Conservation (phyloP, 2,329 filamentous ascomycete genomes). For the Alternaria arbusti region DNA sequence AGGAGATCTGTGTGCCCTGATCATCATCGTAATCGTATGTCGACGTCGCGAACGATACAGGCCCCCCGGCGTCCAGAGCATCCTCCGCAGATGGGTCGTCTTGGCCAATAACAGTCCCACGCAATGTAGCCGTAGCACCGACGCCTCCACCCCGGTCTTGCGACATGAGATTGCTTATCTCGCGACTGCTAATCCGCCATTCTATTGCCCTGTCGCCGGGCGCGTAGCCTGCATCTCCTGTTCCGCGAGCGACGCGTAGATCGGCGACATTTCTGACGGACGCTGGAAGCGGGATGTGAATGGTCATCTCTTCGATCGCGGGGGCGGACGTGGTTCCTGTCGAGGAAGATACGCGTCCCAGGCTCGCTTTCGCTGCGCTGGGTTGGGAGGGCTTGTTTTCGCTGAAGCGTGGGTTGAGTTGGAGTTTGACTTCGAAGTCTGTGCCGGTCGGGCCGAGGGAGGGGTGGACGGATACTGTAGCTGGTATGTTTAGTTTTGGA, state of each 20-base stretch:
- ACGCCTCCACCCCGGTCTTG: conserved; percentile 56
- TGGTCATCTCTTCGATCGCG: conserved; percentile 74
- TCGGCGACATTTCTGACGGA: conserved; percentile 84
- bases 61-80: conserved; percentile 43
- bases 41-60: conserved; percentile 26
- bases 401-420: conserved; percentile 63
- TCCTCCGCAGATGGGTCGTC: conserved; percentile 50
- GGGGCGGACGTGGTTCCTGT: conserved; percentile 47
- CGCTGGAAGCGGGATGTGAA: conserved; percentile 79
- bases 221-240: conserved; percentile 81
- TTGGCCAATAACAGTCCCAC: conserved; percentile 77
- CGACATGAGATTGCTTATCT: conserved; percentile 61
- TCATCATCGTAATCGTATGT: conserved; percentile 45
- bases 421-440: conserved; percentile 87
- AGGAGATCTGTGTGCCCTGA: conserved; percentile 18
- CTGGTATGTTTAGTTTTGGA: conserved; percentile 76
- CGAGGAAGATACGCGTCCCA: conserved; percentile 29
- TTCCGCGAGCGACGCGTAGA: conserved; percentile 77
- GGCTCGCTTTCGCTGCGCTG: conserved; percentile 38
- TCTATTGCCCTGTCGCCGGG: conserved; percentile 75
- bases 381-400: conserved; percentile 46
- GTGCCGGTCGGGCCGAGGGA: conserved; percentile 75
- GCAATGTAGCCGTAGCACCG: conserved; percentile 72
- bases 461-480: conserved; percentile 81
- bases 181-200: conserved; percentile 83